Conservation (phyloP, 345 rosid species). For the Arabidopsis arenosa region DNA sequence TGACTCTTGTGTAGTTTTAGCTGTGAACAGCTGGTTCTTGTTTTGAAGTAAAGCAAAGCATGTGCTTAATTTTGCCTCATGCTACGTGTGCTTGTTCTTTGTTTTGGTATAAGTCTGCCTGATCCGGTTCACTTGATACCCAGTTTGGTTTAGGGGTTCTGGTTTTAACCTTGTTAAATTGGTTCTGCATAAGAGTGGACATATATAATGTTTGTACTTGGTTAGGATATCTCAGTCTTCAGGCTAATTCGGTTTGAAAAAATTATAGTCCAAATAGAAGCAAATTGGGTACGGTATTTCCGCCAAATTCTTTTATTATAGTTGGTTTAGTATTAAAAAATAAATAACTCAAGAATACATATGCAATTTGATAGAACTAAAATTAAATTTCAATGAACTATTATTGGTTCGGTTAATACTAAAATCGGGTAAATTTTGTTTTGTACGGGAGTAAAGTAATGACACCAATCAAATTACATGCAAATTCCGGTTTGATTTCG, state of each 20-base stretch:
- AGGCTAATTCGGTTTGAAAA: neutral
- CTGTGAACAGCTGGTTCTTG: conserved; percentile 37
- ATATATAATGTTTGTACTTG: neutral
- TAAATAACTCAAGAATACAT: neutral
- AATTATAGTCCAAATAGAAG: neutral
- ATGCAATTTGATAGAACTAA: neutral
- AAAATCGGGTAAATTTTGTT: neutral
- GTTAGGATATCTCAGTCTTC: neutral
- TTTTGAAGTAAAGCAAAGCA: conserved; percentile 27
- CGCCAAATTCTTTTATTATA: neutral
- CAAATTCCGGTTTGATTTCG: neutral
- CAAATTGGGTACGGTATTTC: neutral
- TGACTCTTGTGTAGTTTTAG: conserved; percentile 40
- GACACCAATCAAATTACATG: conserved; percentile 9
- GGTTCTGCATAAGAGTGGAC: neutral
- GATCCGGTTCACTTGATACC: neutral
- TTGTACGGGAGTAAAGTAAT: neutral
- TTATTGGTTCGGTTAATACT: neutral
- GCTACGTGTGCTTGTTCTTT: conserved; percentile 34
- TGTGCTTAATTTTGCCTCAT: conserved; percentile 26
- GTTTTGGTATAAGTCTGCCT: conserved; percentile 17
- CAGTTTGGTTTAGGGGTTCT: neutral
- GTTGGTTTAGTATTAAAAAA: neutral
- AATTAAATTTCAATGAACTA: neutral
- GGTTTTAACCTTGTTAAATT: neutral